Evolutionary conservation across 257 asterid species (phyloP).

Genomic region (Lithospermum erythrorhizon): DNA sequence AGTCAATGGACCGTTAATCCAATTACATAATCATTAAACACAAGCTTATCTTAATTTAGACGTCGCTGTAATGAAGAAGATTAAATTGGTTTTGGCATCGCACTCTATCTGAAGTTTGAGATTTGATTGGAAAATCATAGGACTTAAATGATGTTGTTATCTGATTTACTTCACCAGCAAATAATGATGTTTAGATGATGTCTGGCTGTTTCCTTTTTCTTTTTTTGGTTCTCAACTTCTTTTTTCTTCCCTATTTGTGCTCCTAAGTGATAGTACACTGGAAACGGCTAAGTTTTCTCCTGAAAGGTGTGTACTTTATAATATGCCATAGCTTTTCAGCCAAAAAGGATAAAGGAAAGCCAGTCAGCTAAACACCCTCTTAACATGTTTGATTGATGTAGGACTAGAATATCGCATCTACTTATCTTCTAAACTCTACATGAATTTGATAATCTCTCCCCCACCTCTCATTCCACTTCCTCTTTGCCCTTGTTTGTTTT

Average conservation of each 20-base stretch:
- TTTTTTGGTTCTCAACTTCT: background rate
- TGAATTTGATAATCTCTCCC: background rate
- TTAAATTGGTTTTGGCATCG: background rate
- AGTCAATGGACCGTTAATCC: background rate
- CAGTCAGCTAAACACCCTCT: background rate
- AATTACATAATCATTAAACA: background rate
- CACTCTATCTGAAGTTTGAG: background rate
- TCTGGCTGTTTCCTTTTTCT: background rate
- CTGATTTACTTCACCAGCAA: background rate
- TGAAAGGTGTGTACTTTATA: background rate
- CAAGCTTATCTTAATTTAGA: background rate
- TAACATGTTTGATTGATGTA: background rate
- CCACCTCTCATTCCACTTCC: background rate
- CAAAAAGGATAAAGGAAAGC: background rate
- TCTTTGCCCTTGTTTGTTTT: conserved; percentile 13
- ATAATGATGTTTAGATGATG: too few relatives aligned
- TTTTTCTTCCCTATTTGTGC: background rate
- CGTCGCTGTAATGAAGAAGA: background rate
- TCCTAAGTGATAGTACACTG: background rate
- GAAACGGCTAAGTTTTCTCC: background rate
- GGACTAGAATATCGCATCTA: background rate
- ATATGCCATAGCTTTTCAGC: background rate
- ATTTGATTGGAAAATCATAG: background rate
- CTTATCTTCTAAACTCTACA: background rate
- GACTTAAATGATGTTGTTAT: background rate